phyloP scores from a whole-genome alignment of 768 basidiomycete genomes.

The Scleroderma citrinum region DNA sequence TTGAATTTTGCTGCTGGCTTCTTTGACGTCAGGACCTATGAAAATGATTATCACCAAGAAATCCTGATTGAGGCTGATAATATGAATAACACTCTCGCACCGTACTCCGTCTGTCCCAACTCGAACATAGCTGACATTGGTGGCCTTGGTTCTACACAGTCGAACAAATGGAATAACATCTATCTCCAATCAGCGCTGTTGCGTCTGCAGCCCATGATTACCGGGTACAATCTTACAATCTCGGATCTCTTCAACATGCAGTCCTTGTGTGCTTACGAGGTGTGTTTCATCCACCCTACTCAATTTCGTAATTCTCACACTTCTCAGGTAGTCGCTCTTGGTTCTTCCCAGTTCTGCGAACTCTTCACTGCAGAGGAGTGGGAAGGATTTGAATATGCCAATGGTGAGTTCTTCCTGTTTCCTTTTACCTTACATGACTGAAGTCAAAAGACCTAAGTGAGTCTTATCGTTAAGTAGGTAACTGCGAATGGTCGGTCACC shows the following conservation, averaged over 20 bases:
- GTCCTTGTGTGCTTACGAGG: constrained; percentile 36
- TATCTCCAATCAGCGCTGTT: constrained; percentile 34
- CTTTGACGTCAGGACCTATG: constrained; percentile 39
- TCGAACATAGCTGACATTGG: constrained; percentile 8
- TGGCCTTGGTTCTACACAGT: constrained; percentile 18
- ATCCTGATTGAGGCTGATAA: constrained; percentile 40
- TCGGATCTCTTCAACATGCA: constrained; percentile 32
- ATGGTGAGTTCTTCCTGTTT: constrained; percentile 15
- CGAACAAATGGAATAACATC: constrained; percentile 31
- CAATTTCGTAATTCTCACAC: neutral
- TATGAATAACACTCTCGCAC: constrained; percentile 44
- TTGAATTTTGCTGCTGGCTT: constrained; percentile 50
- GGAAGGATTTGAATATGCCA: constrained; percentile 42
- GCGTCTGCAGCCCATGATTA: constrained; percentile 29
- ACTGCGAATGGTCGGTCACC: too few relatives aligned
- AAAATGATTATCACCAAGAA: constrained; percentile 38
- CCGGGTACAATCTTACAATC: constrained; percentile 27
- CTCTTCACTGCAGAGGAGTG: constrained; percentile 50
- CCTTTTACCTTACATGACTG: too few relatives aligned
- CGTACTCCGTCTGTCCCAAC: constrained; percentile 6
- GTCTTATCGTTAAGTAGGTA: too few relatives aligned
- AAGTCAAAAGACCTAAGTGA: too few relatives aligned
- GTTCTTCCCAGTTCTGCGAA: constrained; percentile 43
- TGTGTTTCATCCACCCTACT: neutral
- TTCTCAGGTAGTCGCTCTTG: constrained; percentile 41